These are phyloP conservation scores for Pseudophaeomoniella oleicola DNA, from an alignment of 2,329 filamentous ascomycete species.

Conservation along the genomic window DNA sequence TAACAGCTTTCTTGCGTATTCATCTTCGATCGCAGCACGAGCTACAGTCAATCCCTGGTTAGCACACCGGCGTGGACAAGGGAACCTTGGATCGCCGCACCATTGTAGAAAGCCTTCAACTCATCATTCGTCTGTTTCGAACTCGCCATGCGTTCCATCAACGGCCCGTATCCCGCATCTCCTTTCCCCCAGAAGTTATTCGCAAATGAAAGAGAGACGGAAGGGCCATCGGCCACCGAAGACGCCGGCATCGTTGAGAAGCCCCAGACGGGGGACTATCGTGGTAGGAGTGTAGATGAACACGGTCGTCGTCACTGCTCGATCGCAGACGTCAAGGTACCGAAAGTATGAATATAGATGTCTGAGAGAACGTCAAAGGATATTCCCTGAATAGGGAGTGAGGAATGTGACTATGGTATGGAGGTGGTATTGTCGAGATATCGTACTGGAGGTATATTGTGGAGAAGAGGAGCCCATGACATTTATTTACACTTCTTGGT, in stretches of 20 bases:
- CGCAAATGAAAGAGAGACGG: constrained; percentile 63
- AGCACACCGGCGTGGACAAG: background rate
- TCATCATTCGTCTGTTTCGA: constrained; percentile 94
- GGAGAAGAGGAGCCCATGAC: too few relatives aligned
- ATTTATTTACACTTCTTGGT: too few relatives aligned
- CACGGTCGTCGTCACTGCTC: too few relatives aligned
- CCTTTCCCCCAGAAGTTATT: constrained; percentile 99
- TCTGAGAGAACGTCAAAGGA: too few relatives aligned
- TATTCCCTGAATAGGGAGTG: too few relatives aligned
- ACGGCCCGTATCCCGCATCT: constrained; percentile 82
- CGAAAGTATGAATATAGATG: too few relatives aligned
- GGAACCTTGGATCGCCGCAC: constrained; percentile 30
- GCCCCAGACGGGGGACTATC: too few relatives aligned
- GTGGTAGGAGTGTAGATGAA: too few relatives aligned
- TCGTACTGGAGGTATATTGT: too few relatives aligned
- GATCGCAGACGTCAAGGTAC: too few relatives aligned
- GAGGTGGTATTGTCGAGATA: too few relatives aligned
- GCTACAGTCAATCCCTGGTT: constrained; percentile 31
- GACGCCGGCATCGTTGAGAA: constrained; percentile 42
- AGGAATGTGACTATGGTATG: too few relatives aligned
- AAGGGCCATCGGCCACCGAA: constrained; percentile 45
- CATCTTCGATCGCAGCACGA: constrained; percentile 87
- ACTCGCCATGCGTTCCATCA: constrained; percentile 86
- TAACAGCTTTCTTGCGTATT: constrained; percentile 81
- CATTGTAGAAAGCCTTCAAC: constrained; percentile 74